These are phyloP conservation scores for Colletotrichum lini DNA, from an alignment of 2,329 filamentous ascomycete genomes.

Conservation along the genomic window DNA sequence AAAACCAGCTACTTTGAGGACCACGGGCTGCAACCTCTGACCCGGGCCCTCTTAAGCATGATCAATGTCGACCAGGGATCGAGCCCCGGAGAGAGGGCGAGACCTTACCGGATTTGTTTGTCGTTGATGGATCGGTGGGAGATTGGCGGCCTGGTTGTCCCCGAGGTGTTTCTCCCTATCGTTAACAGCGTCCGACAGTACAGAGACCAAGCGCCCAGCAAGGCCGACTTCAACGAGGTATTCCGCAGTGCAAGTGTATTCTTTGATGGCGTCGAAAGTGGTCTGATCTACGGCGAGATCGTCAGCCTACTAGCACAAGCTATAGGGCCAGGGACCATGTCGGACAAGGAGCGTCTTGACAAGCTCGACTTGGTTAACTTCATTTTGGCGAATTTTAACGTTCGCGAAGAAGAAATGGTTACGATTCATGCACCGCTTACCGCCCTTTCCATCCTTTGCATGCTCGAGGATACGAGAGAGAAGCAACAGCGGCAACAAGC, in stretches of 20 bases:
- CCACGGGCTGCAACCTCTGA: conserved; percentile 82
- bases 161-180: conserved; percentile 88
- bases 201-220: conserved; percentile 74
- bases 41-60: conserved; percentile 82
- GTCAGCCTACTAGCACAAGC: conserved; percentile 75
- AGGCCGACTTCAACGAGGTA: conserved; percentile 85
- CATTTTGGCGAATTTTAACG: conserved; percentile 89
- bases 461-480: conserved; percentile 69
- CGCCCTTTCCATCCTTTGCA: conserved; percentile 74
- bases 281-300: conserved; percentile 90
- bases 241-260: conserved; percentile 94
- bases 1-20: conserved; percentile 87
- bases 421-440: conserved; percentile 86
- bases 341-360: conserved; percentile 65
- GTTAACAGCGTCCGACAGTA: conserved; percentile 85
- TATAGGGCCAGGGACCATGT: conserved; percentile 63
- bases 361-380: conserved; percentile 84
- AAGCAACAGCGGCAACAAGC: conserved; percentile 51
- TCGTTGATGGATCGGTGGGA: conserved; percentile 99
- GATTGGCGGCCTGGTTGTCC: conserved; percentile 90
- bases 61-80: conserved; percentile 69
- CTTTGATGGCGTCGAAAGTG: conserved; percentile 97
- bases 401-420: conserved; percentile 96
- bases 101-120: conserved; percentile 91
- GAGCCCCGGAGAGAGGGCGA: conserved; percentile 78